Base-by-base conservation (phyloP, 2,329 filamentous ascomycete genomes). In the Colletotrichum magnum region DNA sequence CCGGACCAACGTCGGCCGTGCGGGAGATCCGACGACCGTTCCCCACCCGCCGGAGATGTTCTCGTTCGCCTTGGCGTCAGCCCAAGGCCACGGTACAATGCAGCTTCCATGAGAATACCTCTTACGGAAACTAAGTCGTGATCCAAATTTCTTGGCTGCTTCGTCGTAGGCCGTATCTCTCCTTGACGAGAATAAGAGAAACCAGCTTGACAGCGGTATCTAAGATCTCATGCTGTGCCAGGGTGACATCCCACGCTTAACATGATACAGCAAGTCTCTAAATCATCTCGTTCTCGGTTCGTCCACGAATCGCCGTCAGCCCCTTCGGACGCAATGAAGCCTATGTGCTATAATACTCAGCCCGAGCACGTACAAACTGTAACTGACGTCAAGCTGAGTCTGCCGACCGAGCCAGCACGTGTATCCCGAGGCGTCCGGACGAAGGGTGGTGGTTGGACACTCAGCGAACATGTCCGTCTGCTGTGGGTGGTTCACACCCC, bases 381-480 rank as follows among this genome's bases (percentile, higher is more conserved):
- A 51, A 1, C 21, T 3, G 0, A 60, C 47, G 45, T 51, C 13
- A 60, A 18, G 26, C 43, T 39, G 28, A 24, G 15, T 28, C 32
- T 21, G n/a, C 21, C n/a, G 28, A 50, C 15, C 26, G 12, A n/a
- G 9, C 28, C 16, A 6, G 32, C 58, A 60, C 58, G 58, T 52
- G 47, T 51, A 36, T 60, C 18, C 58, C 57, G 58, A 60, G 58
- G 58, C 45, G 32, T 60, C 47, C 47, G 47, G 18, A 60, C 45
- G 47, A 51, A 60, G 9, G 18, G 58, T 43, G 47, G 58, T 47
- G 47, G 58, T 24, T 1, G 21, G 21, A 24, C 2, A n/a, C 21
- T 36, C 28, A 32, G 45, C 58, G 45, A 50, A 60, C 45, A 9
- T 28, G 47, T 52, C 18, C 28, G 45, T 24, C 26, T 16, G 16